phyloP scores from a whole-genome alignment of 2,329 filamentous ascomycete genomes.

The Pyrenophora tritici-repentis region DNA sequence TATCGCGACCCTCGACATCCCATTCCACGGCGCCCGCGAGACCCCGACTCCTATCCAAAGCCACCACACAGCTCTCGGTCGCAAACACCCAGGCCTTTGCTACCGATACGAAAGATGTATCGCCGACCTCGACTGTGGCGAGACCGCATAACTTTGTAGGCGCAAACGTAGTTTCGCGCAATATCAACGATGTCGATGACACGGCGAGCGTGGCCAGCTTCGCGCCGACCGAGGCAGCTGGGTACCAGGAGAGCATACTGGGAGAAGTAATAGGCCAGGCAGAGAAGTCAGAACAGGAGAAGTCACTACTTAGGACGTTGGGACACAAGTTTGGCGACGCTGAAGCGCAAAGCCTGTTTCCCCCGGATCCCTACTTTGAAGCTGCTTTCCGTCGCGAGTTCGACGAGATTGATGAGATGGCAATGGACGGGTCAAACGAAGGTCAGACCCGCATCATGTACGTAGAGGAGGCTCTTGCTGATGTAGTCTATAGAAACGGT shows the following conservation, averaged over 20 bases:
- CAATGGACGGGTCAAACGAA: conserved; percentile 61
- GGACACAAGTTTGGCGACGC: conserved; percentile 60
- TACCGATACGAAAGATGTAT: conserved; percentile 52
- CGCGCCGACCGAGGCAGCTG: conserved; percentile 65
- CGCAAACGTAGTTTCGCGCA: conserved; percentile 49
- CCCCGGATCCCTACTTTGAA: conserved; percentile 57
- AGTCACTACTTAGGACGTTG: conserved; percentile 70
- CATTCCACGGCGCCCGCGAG: conserved; percentile 49
- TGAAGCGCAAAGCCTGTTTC: conserved; percentile 61
- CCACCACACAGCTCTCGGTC: conserved; percentile 84
- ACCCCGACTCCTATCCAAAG: conserved; percentile 61
- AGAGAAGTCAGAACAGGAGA: conserved; percentile 65
- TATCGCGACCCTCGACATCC: conserved; percentile 46
- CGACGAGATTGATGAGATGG: conserved; percentile 68
- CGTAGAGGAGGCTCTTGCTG: conserved; percentile 29
- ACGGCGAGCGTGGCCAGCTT: conserved; percentile 69
- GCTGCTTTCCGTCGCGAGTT: conserved; percentile 78
- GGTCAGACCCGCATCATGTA: conserved; percentile 54
- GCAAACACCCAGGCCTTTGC: conserved; percentile 77
- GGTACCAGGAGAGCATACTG: conserved; percentile 82
- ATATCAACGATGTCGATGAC: conserved; percentile 64
- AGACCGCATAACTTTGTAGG: conserved; percentile 47
- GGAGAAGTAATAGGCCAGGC: conserved; percentile 69
- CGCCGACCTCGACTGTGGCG: conserved; percentile 37
- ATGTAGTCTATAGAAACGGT: conserved; percentile 51